These are phyloP conservation scores for Sclerotinia subarctica DNA, from an alignment of 2,329 filamentous ascomycete species.

Conservation along the genomic window DNA sequence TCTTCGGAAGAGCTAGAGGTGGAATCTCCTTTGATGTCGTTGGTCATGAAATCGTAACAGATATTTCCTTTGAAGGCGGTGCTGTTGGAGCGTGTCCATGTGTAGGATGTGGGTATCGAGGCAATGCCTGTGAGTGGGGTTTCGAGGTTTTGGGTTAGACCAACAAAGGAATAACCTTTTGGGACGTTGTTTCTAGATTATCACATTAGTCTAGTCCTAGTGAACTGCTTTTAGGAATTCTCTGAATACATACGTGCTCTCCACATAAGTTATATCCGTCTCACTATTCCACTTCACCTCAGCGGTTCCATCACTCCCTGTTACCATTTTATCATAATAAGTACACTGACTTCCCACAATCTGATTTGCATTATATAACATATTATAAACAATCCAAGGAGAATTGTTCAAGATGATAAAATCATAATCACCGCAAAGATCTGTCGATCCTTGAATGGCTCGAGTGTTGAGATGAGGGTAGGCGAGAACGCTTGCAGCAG, in stretches of 20 bases:
- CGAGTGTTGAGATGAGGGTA: not conserved
- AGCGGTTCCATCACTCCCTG: not conserved
- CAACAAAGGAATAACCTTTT: not conserved
- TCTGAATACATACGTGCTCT: not conserved
- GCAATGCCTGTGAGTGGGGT: not conserved
- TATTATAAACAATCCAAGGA: conserved; percentile 3
- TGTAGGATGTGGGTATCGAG: conserved; percentile 4
- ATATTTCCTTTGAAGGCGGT: conserved; percentile 9
- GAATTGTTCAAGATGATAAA: conserved; percentile 1
- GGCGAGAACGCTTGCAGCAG: not conserved
- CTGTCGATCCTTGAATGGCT: not conserved
- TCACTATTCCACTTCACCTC: conserved; percentile 7
- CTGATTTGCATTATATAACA: not conserved
- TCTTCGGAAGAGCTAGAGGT: conserved; percentile 20
- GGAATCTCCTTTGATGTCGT: not conserved
- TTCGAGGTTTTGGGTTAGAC: not conserved
- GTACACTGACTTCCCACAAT: conserved; percentile 4
- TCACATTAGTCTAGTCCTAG: not conserved
- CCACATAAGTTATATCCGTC: not conserved
- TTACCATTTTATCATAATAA: not conserved
- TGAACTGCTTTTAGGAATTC: fast-evolving
- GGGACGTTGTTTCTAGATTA: conserved; percentile 3
- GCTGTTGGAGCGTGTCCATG: not conserved
- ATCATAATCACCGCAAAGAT: conserved; percentile 2
- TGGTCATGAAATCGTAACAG: conserved; percentile 13